Base-by-base conservation (phyloP, 2,329 filamentous ascomycete species). In the Colletotrichum coccodes region DNA sequence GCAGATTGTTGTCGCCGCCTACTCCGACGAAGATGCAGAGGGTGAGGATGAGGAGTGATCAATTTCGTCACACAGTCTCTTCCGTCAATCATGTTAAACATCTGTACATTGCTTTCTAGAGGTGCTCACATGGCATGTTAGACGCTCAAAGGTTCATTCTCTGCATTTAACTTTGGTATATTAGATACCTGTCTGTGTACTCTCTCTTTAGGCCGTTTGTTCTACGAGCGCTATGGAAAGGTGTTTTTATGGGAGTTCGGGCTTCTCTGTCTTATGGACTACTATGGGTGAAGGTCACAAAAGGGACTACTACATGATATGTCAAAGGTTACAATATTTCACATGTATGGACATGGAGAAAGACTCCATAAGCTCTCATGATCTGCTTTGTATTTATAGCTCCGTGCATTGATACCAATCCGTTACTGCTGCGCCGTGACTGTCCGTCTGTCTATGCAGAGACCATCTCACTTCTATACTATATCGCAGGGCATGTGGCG, bases 1-100 rank as follows among this genome's bases (percentile, higher is more conserved):
- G 56, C 54, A 72, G 30, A 66, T 69, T 32, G 42, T 66, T 9
- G 56, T 54, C 9, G 57, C 34, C 21, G 53, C 49, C 26, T 50
- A 38, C 50, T 68, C 63, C 21, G 64, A 64, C 16, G 68, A 69
- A n/a, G 70, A 72, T 30, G 70, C 70, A 3, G 70, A 72, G 46
- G 70, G 70, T 9, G 70, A 72, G 40, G 68, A 71, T 21, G 68
- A 72, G 28, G 58, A 63, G 44, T 47, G n/a, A 59, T 34, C 4
- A 4, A 26, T 8, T 14, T 21, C 14, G 14, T 32, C 21, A 30
- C 18, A 9, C 9, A 18, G 7, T 54, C 38, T 14, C 53, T 32
- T 58, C 14, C 32, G 32, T 18, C 12, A 12, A 21, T 21, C 2
- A 30, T 49, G 14, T 64, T 40, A 7, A 34, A 23, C 21, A 46